Conservation (phyloP, 257 asterid species). For the Solanum piurae region DNA sequence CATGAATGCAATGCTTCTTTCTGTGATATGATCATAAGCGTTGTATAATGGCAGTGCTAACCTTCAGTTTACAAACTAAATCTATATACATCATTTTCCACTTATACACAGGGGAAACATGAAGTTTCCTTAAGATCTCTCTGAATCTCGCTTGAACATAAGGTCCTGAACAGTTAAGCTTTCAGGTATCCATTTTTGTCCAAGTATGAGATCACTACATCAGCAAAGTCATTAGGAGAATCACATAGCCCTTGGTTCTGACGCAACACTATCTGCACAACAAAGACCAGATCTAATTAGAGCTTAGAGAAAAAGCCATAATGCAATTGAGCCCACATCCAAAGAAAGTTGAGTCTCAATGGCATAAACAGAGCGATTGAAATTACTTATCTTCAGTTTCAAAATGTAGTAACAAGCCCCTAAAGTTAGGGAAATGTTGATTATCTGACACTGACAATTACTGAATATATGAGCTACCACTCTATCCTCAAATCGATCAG, state of each 20-base stretch:
- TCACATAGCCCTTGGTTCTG: conserved; percentile 48
- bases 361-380: background rate
- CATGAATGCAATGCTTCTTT: background rate
- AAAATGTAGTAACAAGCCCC: background rate
- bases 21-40: background rate
- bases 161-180: conserved; percentile 25
- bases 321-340: background rate
- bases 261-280: conserved; percentile 64
- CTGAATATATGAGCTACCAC: background rate
- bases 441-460: background rate
- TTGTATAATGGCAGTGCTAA: background rate
- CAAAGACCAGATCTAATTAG: background rate
- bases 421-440: background rate
- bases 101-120: conserved; percentile 1
- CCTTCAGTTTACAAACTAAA: background rate
- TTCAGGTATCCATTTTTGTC: conserved; percentile 60
- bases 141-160: background rate
- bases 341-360: background rate
- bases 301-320: background rate
- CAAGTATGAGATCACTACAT: conserved; percentile 53
- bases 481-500: background rate
- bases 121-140: conserved; percentile 2
- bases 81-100: background rate
- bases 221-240: conserved; percentile 66
- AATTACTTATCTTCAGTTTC: background rate